Base-by-base conservation (phyloP, 495 filamentous ascomycete genomes). In the Tuber magnatum region DNA sequence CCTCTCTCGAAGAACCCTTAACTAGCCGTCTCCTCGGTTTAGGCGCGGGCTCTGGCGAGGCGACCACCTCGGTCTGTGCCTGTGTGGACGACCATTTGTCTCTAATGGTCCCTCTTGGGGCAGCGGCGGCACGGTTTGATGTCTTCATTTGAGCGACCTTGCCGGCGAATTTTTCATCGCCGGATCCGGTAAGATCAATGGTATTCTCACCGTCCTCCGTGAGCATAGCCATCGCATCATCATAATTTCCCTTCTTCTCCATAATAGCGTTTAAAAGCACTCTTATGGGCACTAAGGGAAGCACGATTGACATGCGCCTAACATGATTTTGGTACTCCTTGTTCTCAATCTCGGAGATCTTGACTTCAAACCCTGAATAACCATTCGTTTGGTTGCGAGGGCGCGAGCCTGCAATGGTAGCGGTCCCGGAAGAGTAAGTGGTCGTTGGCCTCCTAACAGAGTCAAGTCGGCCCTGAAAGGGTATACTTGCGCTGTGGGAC, bases 201-300 rank as follows among this genome's bases (percentile, higher is more conserved):
- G 78, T 71, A 20, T 77, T 75, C 12, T 65, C 28, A 40, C 83
- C 78, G 38, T 82, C 78, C 44, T 75, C 75, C 12, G 83, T 83
- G 44, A 92, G 81, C 69, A 85, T 81, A 10, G 87, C 85, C 77
- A 89, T 81, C 0, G 92, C 90, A 81, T 88, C 86, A 38, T 91
- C 87, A 77, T 85, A 88, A 73, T 89, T 90, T 12, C 88, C 88
- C 41, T 85, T 85, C 40, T 86, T 85, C 16, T 74, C 73, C 12
- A 87, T 74, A 1, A 93, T 82, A 28, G 89, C 88, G 74, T 89
- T 82, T 38, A 87, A 77, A 65, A 88, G 88, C 16, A 81, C 83
- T 20, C 84, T 80, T 40, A 92, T 83, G 7, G 86, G 83, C 68
- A 87, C 84, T 7, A 83, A 73, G 0, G 89, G 89, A 73, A 90